These are phyloP conservation scores for Neonectria punicea DNA, from an alignment of 2,329 filamentous ascomycete species.

Conservation along the genomic window DNA sequence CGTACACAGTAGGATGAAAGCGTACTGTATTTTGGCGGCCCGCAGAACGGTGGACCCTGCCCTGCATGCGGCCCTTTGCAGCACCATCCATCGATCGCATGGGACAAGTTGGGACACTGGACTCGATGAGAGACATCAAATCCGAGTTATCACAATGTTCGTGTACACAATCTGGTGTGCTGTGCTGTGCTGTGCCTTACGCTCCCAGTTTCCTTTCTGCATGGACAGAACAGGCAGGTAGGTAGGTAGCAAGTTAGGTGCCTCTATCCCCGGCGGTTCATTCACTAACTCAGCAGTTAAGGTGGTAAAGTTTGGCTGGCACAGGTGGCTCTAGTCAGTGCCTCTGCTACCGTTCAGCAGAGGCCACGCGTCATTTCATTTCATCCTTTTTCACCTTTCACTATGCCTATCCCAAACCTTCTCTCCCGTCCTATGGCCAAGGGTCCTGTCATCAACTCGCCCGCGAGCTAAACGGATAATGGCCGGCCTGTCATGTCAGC, in stretches of 20 bases:
- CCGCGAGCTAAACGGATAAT: background rate
- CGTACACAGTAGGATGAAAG: no score
- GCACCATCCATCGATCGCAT: background rate
- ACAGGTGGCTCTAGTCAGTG: background rate
- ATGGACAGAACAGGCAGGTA: conserved; percentile 1
- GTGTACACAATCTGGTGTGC: no score
- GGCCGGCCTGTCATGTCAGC: background rate
- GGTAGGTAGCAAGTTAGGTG: background rate
- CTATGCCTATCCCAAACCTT: background rate
- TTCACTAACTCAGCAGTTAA: background rate
- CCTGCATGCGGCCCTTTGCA: background rate
- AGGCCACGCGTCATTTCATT: background rate
- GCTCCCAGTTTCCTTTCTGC: no score
- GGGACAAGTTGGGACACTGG: background rate
- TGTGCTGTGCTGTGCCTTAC: background rate
- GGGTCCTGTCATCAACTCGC: background rate
- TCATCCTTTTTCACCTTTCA: background rate
- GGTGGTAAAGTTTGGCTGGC: background rate
- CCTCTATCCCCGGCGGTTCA: no score
- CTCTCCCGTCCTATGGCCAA: background rate
- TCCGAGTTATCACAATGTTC: background rate
- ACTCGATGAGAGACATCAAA: background rate
- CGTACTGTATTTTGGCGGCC: background rate
- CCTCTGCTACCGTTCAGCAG: background rate
- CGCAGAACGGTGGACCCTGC: background rate